phyloP scores from a whole-genome alignment of 2,329 filamentous ascomycete genomes.

The Grosmannia huntii region DNA sequence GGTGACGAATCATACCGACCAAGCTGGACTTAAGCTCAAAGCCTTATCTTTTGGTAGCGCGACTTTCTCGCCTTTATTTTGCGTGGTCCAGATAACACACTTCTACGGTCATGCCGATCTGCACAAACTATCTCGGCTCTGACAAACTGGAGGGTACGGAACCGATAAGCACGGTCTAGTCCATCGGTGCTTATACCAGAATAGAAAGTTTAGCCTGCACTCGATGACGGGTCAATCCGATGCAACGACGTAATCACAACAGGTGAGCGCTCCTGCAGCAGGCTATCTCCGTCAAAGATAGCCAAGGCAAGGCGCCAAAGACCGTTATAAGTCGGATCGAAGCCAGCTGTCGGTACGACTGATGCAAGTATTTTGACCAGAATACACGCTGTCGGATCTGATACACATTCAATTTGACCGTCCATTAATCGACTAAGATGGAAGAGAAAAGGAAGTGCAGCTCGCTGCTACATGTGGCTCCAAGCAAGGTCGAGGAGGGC shows the following conservation, averaged over 20 bases:
- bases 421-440: background rate
- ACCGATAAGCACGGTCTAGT: background rate
- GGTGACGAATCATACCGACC: too few relatives aligned
- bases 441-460: background rate
- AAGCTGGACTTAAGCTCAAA: too few relatives aligned
- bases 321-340: background rate
- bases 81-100: background rate
- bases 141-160: too few relatives aligned
- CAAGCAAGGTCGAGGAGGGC: constrained; percentile 4
- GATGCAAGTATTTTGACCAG: too few relatives aligned
- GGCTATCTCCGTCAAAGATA: background rate
- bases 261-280: background rate
- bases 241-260: background rate
- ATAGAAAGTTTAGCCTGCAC: background rate
- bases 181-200: background rate
- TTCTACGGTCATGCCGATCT: background rate
- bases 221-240: background rate
- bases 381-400: too few relatives aligned
- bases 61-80: background rate
- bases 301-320: background rate
- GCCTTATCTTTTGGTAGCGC: background rate
- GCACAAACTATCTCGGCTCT: background rate
- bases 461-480: background rate
- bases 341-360: background rate
- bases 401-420: too few relatives aligned